Conservation (phyloP, 129 eudicot genomes). For the Flaveria sonorensis region DNA sequence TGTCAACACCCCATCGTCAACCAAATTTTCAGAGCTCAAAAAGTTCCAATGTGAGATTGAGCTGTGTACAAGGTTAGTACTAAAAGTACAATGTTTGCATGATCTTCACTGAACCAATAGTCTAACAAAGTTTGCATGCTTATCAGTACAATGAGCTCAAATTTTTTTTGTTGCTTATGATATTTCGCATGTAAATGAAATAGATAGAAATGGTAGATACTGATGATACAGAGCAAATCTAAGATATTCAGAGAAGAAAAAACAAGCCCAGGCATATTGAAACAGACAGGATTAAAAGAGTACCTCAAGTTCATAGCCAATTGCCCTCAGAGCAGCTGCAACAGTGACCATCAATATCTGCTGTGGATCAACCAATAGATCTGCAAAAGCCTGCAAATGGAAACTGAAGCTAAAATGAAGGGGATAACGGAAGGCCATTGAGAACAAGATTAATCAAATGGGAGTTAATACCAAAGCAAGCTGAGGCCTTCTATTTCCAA, state of each 20-base stretch:
- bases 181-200: not conserved
- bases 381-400: slow-evolving; percentile 76
- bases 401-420: slow-evolving; percentile 12
- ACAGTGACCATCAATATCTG: slow-evolving; percentile 46
- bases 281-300: not conserved
- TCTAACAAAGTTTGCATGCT: not conserved
- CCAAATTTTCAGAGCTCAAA: not conserved
- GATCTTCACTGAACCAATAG: not conserved
- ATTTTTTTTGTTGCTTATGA: slow-evolving; percentile 8
- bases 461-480: slow-evolving; percentile 63
- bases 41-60: not conserved
- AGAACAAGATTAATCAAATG: slow-evolving; percentile 12
- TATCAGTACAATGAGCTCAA: not conserved
- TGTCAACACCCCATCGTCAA: not conserved
- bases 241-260: not conserved
- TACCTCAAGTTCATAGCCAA: slow-evolving; percentile 46
- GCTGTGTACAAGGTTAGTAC: not conserved
- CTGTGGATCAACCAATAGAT: slow-evolving; percentile 71
- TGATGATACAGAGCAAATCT: not conserved
- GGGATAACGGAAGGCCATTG: not conserved
- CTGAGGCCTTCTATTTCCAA: slow-evolving; percentile 69
- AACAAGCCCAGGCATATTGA: no score
- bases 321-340: slow-evolving; percentile 36
- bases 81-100: not conserved
- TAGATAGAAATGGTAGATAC: not conserved